phyloP scores from a whole-genome alignment of 1,284 basidiomycete genomes.

The Ustilago cynodontis region DNA sequence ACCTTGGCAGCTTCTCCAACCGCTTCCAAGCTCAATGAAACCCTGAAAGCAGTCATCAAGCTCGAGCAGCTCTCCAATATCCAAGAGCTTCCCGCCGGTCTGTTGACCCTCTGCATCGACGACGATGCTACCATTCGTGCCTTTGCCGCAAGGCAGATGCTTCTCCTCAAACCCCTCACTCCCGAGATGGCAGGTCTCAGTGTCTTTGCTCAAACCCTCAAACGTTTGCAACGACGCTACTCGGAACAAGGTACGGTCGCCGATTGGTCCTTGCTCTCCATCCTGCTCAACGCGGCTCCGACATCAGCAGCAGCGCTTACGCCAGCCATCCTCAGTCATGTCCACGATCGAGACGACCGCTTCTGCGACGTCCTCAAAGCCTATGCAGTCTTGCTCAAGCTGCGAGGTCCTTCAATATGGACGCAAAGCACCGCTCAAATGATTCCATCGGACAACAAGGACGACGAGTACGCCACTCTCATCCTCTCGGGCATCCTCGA shows the following conservation, averaged over 20 bases:
- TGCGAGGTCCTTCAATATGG: slow-evolving; percentile 49
- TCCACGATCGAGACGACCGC: slow-evolving; percentile 44
- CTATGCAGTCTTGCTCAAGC: slow-evolving; percentile 39
- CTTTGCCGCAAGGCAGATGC: slow-evolving; percentile 45
- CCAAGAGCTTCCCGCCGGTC: slow-evolving; percentile 47
- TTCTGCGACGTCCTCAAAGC: slow-evolving; percentile 49
- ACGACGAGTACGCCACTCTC: slow-evolving; percentile 53
- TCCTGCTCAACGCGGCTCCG: slow-evolving; percentile 41
- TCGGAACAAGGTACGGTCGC: slow-evolving; percentile 19
- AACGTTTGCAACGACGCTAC: slow-evolving; percentile 16
- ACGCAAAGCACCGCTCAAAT: not conserved
- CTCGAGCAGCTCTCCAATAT: slow-evolving; percentile 38
- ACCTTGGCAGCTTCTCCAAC: slow-evolving; percentile 40
- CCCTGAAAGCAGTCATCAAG: slow-evolving; percentile 33
- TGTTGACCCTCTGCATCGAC: slow-evolving; percentile 46
- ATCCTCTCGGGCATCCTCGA: slow-evolving; percentile 60
- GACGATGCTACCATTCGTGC: slow-evolving; percentile 33
- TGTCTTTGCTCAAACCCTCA: slow-evolving; percentile 27
- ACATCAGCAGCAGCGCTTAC: slow-evolving; percentile 28
- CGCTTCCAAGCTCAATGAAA: slow-evolving; percentile 31
- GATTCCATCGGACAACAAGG: not conserved
- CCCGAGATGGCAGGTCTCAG: slow-evolving; percentile 19
- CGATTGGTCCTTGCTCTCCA: slow-evolving; percentile 46
- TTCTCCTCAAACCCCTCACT: slow-evolving; percentile 38
- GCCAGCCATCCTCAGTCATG: slow-evolving; percentile 36